A percentile compares a stretch with the other conserved stretches of the same genome.
Conservation (phyloP, 495 filamentous ascomycete genomes). For the Choiromyces venosus region DNA sequence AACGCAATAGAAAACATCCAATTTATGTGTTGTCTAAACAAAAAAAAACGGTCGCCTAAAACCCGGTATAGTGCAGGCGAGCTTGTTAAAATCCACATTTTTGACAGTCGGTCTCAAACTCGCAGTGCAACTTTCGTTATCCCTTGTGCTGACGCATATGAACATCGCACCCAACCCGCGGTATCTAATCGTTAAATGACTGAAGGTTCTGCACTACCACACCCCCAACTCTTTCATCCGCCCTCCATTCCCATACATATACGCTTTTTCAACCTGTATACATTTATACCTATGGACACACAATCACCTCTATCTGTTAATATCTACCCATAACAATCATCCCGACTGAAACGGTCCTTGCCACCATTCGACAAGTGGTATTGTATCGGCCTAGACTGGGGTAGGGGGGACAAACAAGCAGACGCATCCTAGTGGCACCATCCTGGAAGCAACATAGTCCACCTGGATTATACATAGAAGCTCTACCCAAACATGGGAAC, state of each 20-base stretch:
- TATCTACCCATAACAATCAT: slow-evolving; percentile 20
- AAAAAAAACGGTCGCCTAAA: slow-evolving; percentile 35
- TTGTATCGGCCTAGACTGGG: not conserved
- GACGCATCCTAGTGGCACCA: slow-evolving; percentile 16
- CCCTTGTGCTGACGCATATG: too few species aligned
- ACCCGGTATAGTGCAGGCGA: not conserved
- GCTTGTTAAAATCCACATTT: too few species aligned
- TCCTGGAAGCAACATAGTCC: slow-evolving; percentile 6
- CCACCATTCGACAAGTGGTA: slow-evolving; percentile 22
- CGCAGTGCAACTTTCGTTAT: too few species aligned
- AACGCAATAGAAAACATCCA: slow-evolving; percentile 25
- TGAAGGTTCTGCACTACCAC: too few species aligned
- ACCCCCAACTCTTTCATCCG: too few species aligned
- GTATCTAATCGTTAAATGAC: too few species aligned
- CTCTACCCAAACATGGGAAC: not conserved
- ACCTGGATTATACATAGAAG: not conserved
- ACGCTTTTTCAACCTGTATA: too few species aligned
- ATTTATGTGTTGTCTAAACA: slow-evolving; percentile 25
- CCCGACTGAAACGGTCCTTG: slow-evolving; percentile 20
- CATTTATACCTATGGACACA: too few species aligned
- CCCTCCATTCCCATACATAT: too few species aligned
- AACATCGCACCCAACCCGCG: too few species aligned
- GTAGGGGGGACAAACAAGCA: slow-evolving; percentile 12
- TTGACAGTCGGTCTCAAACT: too few species aligned
- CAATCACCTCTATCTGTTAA: slow-evolving; percentile 1